Percentiles rank a stretch among this genome's conserved stretches.
These are phyloP conservation scores for Limnanthes douglasii DNA, from an alignment of 345 rosid genomes.

Conservation along the genomic window DNA sequence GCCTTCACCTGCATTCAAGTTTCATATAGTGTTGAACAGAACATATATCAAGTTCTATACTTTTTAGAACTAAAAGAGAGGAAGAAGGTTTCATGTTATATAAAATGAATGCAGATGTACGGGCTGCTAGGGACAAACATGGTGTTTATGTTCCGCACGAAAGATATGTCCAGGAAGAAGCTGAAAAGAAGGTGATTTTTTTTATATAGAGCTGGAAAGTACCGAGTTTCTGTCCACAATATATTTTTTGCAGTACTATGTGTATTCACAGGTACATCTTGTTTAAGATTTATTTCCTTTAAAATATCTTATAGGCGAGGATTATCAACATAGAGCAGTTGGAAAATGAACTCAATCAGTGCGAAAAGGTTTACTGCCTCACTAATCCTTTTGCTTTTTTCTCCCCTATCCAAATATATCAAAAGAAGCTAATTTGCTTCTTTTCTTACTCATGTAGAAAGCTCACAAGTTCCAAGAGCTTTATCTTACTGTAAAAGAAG, in stretches of 20 bases:
- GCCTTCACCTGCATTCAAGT: no score
- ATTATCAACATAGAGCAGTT: slow-evolving; percentile 65
- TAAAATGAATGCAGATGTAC: slow-evolving; percentile 42
- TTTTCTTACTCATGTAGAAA: slow-evolving; percentile 35
- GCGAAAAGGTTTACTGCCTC: slow-evolving; percentile 36
- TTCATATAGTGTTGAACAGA: no score
- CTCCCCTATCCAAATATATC: neutral
- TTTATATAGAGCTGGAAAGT: no score
- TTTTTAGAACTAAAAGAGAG: no score
- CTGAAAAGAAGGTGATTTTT: slow-evolving; percentile 98
- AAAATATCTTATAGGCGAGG: slow-evolving; percentile 31
- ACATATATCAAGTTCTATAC: no score
- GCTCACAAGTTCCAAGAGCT: slow-evolving; percentile 43
- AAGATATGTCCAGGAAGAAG: slow-evolving; percentile 69
- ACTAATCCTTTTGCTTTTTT: neutral
- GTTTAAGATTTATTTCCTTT: no score
- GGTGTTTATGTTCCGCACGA: slow-evolving; percentile 85
- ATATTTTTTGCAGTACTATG: no score
- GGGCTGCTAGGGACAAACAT: slow-evolving; percentile 87
- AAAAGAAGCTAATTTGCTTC: slow-evolving; percentile 2
- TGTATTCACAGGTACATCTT: no score
- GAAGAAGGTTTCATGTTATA: slow-evolving; percentile 1
- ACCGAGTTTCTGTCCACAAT: no score
- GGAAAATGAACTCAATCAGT: slow-evolving; percentile 42
- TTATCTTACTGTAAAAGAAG: slow-evolving; percentile 55